phyloP scores from a whole-genome alignment of 129 eudicot species.

The Flaveria bidentis region DNA sequence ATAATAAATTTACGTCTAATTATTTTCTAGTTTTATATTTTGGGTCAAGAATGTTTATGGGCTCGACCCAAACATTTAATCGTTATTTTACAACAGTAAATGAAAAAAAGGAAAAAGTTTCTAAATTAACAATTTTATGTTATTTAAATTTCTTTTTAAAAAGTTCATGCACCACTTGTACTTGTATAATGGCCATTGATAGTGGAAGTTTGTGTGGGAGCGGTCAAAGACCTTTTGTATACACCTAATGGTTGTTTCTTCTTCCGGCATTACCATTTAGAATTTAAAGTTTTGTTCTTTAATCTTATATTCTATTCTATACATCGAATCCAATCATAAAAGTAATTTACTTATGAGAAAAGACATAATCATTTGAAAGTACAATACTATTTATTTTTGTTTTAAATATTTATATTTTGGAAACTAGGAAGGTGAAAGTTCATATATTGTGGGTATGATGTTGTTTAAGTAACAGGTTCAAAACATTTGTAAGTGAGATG shows the following conservation, averaged over 20 bases:
- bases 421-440: conserved; percentile 12
- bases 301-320: background rate
- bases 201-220: conserved; percentile 32
- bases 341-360: background rate
- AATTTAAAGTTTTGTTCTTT: conserved; percentile 15
- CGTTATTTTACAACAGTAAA: no score
- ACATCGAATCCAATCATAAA: conserved; percentile 8
- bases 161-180: background rate
- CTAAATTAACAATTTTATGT: background rate
- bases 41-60: no score
- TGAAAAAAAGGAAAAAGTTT: background rate
- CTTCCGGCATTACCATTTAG: conserved; percentile 31
- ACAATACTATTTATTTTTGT: background rate
- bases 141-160: background rate
- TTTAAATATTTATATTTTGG: background rate
- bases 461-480: background rate
- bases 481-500: background rate
- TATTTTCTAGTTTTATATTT: no score
- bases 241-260: conserved; percentile 35
- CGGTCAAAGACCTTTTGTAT: conserved; percentile 23
- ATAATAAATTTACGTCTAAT: no score
- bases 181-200: conserved; percentile 27
- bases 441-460: background rate
- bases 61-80: no score
- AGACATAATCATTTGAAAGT: conserved; percentile 27